Percentiles rank a stretch among this genome's conserved stretches.
These are phyloP conservation scores for Leucocoprinus birnbaumii DNA, from an alignment of 768 basidiomycete species.

Conservation along the genomic window DNA sequence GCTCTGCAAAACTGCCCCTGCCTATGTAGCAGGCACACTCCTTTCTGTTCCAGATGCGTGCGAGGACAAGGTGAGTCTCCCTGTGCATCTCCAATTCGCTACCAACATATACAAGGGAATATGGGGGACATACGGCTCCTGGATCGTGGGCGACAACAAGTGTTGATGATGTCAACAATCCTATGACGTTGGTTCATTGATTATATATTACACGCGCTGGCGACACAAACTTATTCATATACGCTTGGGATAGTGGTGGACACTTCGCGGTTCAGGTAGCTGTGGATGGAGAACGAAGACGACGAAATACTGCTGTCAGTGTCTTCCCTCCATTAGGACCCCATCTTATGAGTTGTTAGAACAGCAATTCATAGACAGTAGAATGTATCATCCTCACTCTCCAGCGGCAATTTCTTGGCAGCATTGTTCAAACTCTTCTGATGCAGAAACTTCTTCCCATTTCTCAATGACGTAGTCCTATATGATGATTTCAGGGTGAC, in stretches of 20 bases:
- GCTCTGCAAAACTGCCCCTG: constrained; percentile 28
- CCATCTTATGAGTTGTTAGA: constrained; percentile 44
- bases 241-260: background rate
- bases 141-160: constrained; percentile 27
- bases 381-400: constrained; percentile 46
- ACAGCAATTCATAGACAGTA: background rate
- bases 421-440: constrained; percentile 64
- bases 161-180: constrained; percentile 16
- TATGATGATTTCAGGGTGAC: constrained; percentile 2
- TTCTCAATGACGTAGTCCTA: constrained; percentile 76
- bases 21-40: constrained; percentile 19
- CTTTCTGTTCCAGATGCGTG: constrained; percentile 24
- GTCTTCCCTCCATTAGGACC: constrained; percentile 70
- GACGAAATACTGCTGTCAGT: constrained; percentile 61
- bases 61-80: constrained; percentile 22
- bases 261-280: constrained; percentile 14
- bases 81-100: background rate
- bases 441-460: constrained; percentile 67
- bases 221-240: constrained; percentile 1
- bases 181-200: background rate
- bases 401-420: constrained; percentile 71
- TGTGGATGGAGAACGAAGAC: constrained; percentile 55
- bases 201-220: constrained; percentile 10
- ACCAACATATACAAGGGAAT: constrained; percentile 21
- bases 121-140: constrained; percentile 29